Conservation (phyloP, 176 grass and related monocot genomes). For the Ampelocalamus luodianensis region DNA sequence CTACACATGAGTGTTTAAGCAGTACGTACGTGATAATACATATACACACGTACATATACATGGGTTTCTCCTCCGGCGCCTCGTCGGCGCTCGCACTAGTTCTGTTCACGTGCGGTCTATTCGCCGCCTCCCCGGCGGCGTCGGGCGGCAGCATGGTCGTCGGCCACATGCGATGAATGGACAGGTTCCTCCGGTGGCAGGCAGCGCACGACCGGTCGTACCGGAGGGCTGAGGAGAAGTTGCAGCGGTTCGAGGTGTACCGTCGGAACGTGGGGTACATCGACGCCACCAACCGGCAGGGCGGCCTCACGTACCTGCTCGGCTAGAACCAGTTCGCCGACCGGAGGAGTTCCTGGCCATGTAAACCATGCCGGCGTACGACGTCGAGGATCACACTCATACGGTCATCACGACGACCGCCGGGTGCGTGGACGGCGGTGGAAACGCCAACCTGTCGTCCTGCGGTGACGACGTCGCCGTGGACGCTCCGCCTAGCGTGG, state of each 20-base stretch:
- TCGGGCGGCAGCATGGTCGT: background rate
- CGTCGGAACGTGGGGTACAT: slow-evolving; percentile 49
- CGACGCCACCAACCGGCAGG: slow-evolving; percentile 38
- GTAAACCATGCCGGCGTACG: background rate
- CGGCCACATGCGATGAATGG: slow-evolving; percentile 42
- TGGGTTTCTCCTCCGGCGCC: slow-evolving; percentile 17
- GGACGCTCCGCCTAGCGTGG: too few relatives aligned
- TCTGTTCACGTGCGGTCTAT: background rate
- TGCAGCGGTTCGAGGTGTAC: slow-evolving; percentile 57
- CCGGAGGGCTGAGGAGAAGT: slow-evolving; percentile 27
- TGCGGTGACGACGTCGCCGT: background rate
- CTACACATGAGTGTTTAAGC: background rate
- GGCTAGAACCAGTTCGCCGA: slow-evolving; percentile 67
- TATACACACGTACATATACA: background rate
- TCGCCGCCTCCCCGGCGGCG: background rate
- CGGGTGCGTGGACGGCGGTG: background rate
- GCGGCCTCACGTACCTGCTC: slow-evolving; percentile 45
- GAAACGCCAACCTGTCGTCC: background rate
- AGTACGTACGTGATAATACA: too few relatives aligned
- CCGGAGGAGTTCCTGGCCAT: slow-evolving; percentile 52
- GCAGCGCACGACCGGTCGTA: slow-evolving; percentile 37
- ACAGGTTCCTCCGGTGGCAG: slow-evolving; percentile 47
- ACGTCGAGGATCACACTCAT: too few relatives aligned
- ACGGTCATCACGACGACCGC: background rate
- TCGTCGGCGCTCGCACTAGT: background rate